A percentile compares a stretch with the other conserved stretches of the same genome.
phyloP scores from a whole-genome alignment of 2,329 filamentous ascomycete genomes.

The Ceratocystis colombiana region DNA sequence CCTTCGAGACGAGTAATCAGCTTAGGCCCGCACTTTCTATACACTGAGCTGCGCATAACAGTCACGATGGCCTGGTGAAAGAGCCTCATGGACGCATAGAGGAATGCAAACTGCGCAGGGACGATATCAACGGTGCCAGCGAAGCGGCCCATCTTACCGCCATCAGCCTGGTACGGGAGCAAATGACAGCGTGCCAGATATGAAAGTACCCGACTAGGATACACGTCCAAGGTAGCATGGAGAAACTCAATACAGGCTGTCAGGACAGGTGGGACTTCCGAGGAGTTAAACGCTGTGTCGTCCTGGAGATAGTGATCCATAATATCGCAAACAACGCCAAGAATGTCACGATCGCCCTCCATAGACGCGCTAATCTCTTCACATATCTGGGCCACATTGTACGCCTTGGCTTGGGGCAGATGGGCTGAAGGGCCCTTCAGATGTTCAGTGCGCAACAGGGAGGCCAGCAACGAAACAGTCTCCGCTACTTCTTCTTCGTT shows the following conservation, averaged over 20 bases:
- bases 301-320: slow-evolving; percentile 62
- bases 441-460: slow-evolving; percentile 50
- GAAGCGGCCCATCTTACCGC: slow-evolving; percentile 66
- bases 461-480: slow-evolving; percentile 62
- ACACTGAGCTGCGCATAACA: slow-evolving; percentile 57
- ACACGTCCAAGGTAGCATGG: slow-evolving; percentile 58
- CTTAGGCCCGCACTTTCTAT: slow-evolving; percentile 50
- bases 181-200: slow-evolving; percentile 73
- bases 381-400: slow-evolving; percentile 41
- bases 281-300: slow-evolving; percentile 46
- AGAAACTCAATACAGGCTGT: slow-evolving; percentile 70
- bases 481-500: slow-evolving; percentile 57
- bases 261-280: slow-evolving; percentile 55
- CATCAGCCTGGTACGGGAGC: slow-evolving; percentile 64
- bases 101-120: slow-evolving; percentile 63
- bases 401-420: slow-evolving; percentile 23
- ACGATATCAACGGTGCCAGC: slow-evolving; percentile 75
- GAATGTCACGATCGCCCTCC: slow-evolving; percentile 58
- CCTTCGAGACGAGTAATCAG: slow-evolving; percentile 38
- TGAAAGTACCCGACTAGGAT: slow-evolving; percentile 81
- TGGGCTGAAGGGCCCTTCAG: slow-evolving; percentile 32
- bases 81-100: slow-evolving; percentile 61
- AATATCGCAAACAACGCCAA: slow-evolving; percentile 72
- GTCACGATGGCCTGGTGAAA: slow-evolving; percentile 69
- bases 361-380: slow-evolving; percentile 47